Evolutionary conservation across 2,329 filamentous ascomycete species (phyloP).

Genomic region (Sporothrix luriei): DNA sequence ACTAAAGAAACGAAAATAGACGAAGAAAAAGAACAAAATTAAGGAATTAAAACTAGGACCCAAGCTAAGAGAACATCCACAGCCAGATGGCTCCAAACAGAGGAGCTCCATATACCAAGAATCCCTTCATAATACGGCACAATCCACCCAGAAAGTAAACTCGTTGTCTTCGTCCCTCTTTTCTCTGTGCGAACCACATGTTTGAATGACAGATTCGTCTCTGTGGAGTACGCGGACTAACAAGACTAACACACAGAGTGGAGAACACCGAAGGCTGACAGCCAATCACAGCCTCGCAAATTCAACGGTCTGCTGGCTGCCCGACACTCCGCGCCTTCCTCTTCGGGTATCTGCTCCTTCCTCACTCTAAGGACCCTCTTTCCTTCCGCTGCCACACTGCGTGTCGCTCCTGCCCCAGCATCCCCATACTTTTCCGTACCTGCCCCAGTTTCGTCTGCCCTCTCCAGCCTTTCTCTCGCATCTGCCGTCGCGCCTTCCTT

Average conservation of each 20-base stretch:
- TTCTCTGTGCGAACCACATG: neutral
- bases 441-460: neutral
- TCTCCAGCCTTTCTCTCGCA: neutral
- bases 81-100: neutral
- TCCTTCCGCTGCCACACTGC: neutral
- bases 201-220: neutral
- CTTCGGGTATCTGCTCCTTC: neutral
- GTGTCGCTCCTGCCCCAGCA: slow-evolving; percentile 14
- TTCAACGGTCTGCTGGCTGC: neutral
- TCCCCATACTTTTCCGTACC: slow-evolving; percentile 4
- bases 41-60: neutral
- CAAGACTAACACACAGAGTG: slow-evolving; percentile 23
- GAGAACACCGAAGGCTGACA: neutral
- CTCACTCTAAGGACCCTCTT: neutral
- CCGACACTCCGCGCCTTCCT: slow-evolving; percentile 26
- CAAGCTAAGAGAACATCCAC: neutral
- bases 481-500: neutral
- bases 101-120: neutral
- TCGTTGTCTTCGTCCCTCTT: neutral
- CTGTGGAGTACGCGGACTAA: slow-evolving; percentile 1
- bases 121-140: neutral
- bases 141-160: neutral
- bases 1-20: neutral
- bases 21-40: neutral
- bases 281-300: slow-evolving; percentile 8